phyloP scores from a whole-genome alignment of 306 rosid species.

The Macrotyloma uniflorum region DNA sequence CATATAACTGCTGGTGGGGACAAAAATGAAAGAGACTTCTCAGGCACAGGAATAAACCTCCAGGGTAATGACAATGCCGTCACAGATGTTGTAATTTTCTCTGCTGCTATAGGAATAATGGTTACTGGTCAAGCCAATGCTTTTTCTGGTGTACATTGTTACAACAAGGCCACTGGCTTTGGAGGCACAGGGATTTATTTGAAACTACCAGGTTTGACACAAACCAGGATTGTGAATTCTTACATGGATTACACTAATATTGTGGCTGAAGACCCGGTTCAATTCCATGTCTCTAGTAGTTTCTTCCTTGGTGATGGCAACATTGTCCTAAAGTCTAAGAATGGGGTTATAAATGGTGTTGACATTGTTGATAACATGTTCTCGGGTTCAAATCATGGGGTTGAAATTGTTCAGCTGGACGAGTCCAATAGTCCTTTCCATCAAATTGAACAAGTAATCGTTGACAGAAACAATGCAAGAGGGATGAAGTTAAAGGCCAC shows the following conservation, averaged over 20 bases:
- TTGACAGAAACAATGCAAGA: conserved; percentile 69
- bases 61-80: conserved; percentile 79
- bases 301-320: conserved; percentile 92
- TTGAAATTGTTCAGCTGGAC: conserved; percentile 70
- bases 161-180: conserved; percentile 89
- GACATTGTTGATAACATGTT: conserved; percentile 89
- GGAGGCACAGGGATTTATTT: conserved; percentile 87
- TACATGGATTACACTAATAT: conserved; percentile 88
- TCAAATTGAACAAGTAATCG: conserved; percentile 65
- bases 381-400: conserved; percentile 60
- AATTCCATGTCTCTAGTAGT: conserved; percentile 68
- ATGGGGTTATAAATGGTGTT: conserved; percentile 65
- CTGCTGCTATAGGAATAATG: conserved; percentile 69
- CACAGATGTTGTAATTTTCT: conserved; percentile 85
- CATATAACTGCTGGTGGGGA: conserved; percentile 87
- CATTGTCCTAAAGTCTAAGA: conserved; percentile 68
- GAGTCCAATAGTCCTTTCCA: conserved; percentile 62
- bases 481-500: conserved; percentile 81
- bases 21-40: conserved; percentile 60
- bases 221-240: conserved; percentile 80
- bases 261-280: conserved; percentile 91
- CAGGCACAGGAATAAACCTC: conserved; percentile 77
- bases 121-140: conserved; percentile 78
- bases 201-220: conserved; percentile 70
- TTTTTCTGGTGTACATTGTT: conserved; percentile 83